Conservation (phyloP, 2,329 filamentous ascomycete species). For the Aureobasidium lini region DNA sequence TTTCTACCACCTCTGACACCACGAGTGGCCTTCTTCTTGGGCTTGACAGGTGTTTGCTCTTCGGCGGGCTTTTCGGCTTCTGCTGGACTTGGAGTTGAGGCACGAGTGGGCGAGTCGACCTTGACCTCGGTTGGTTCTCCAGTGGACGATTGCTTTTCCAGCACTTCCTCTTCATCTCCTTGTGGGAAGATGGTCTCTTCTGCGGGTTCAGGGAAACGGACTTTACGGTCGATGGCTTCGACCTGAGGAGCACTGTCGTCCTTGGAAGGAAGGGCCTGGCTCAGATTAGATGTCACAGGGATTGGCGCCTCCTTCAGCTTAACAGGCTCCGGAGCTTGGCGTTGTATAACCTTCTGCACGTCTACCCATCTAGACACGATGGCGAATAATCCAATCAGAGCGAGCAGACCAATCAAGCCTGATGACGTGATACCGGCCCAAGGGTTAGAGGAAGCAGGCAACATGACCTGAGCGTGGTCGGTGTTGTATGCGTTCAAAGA, state of each 20-base stretch:
- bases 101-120: slow-evolving; percentile 10
- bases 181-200: slow-evolving; percentile 29
- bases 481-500: background rate
- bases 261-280: background rate
- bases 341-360: background rate
- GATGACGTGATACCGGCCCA: background rate
- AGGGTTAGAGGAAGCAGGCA: background rate
- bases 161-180: slow-evolving; percentile 16
- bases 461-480: background rate
- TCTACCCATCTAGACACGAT: background rate
- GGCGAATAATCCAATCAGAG: slow-evolving; percentile 1
- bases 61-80: slow-evolving; percentile 11
- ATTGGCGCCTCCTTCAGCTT: background rate
- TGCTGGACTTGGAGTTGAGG: background rate
- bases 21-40: slow-evolving; percentile 43
- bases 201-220: slow-evolving; percentile 25
- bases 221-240: slow-evolving; percentile 6
- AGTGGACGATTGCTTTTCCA: slow-evolving; percentile 12
- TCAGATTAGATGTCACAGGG: background rate
- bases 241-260: background rate
- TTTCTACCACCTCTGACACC: slow-evolving; percentile 32
- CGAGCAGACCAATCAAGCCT: background rate
- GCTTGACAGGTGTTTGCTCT: slow-evolving; percentile 16
- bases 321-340: background rate
- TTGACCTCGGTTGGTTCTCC: slow-evolving; percentile 4